Evolutionary conservation across 2,329 filamentous ascomycete genomes (phyloP), one percentile per base, ranked within the genome.

Genomic region (Parafenestella ontariensis): DNA sequence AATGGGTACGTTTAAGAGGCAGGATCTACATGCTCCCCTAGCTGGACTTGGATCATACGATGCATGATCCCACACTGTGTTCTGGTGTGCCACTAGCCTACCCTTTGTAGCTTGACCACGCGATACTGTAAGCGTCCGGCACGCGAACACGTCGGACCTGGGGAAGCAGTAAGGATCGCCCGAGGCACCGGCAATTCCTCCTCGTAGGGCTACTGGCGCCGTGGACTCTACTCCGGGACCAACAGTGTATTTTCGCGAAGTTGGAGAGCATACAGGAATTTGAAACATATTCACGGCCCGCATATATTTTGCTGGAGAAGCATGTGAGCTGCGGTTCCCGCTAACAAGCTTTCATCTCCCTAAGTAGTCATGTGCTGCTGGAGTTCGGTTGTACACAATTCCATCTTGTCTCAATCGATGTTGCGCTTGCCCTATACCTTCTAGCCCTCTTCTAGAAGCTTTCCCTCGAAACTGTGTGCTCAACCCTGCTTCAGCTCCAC

Each of bases 181-280:
- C 43, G 43, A 51, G 47, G 51, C 48, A 54, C 53, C 59, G 59
- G 59, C 59, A 59, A 59, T 59, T 54, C 21, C 31, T 52, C 13
- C 34, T 24, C 13, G 11, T 41, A n/a, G 17, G 26, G 15, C 36
- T 21, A 23, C 15, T 11, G 17, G n/a, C 21, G 17, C 37, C 2
- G 24, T 42, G 5, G 17, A 18, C 5, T 39, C 23, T 24, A n/a
- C 15, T 33, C 15, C 26, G 42, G 33, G 10, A 28, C 23, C 23
- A 23, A 17, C 11, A 41, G 11, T n/a, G 15, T n/a, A 28, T 20
- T 42, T 3, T 26, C 24, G 15, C 7, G 23, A 8, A 10, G 7
- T 5, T 11, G n/a, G 17, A 43, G 8, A 18, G 41, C 36, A 18
- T 40, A 34, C 15, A 15, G 24, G 37, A 21, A 40, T 24, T 24